Base-by-base conservation (phyloP, 306 rosid species). In the Lupinus albus region DNA sequence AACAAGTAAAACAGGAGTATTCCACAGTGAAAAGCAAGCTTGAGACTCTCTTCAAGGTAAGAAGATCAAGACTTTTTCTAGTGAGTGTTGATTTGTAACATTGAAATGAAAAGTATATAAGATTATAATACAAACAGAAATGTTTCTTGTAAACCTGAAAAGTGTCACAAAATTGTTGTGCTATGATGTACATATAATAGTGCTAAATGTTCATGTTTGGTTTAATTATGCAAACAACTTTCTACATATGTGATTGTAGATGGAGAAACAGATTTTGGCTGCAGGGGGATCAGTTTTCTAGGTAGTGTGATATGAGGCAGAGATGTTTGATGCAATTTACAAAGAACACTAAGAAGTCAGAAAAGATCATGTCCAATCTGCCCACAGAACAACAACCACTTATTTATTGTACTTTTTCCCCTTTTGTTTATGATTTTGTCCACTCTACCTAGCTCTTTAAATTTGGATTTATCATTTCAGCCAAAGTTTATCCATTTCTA, bases 31-130 rank as follows among this genome's bases (percentile, higher is more conserved):
- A 85, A 81, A 82, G 7, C 83, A 91, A 80, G 81, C 85, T 88
- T 25, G 86, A 91, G 78, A 77, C 84, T 70, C 82, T 88, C 74
- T 87, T 91, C 76, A 79, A 81, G 91, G 97, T 87, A 65, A 64
- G 61, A n/a, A 28, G 17, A 25, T 18, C 59, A 63, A 4, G 57
- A 50, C 44, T 6, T 47, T 49, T n/a, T 62, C 28, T n/a, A 16
- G 20, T 44, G 48, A 21, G 28, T 21, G 28, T 32, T 32, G 7
- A 32, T 32, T 32, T 32, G 36, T 32, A 32, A 32, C 36, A 32
- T 32, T 32, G 36, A 32, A 32, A 32, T 1, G 35, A 30, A 0
- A 30, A 30, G 4, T 30, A 30, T 30, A 5, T 30, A 30, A 30
- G 35, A 30, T 3, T 30, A 30, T 30, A 30, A 30, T 3, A 30